Evolutionary conservation across 805 yeast genomes (phyloP).

Genomic region (Wickerhamiella hasegawae): DNA sequence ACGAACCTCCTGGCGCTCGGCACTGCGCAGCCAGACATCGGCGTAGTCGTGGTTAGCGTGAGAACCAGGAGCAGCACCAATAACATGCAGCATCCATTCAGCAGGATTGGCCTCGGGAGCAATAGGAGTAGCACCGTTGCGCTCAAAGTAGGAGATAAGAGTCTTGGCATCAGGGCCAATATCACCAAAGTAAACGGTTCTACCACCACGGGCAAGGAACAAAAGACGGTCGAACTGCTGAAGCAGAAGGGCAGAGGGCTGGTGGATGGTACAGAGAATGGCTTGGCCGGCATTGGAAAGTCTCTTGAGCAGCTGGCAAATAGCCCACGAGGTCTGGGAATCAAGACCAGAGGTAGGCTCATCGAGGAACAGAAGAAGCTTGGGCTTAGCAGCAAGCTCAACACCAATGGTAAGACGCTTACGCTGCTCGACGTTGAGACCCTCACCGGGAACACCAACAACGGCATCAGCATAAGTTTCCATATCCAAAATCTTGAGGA

Average conservation of each 20-base stretch:
- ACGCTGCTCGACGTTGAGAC: conserved; percentile 45
- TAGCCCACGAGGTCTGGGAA: conserved; percentile 43
- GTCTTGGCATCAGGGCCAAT: conserved; percentile 44
- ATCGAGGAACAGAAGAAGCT: conserved; percentile 39
- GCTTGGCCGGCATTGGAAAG: conserved; percentile 54
- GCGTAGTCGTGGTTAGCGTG: conserved; percentile 38
- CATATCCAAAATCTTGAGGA: conserved; percentile 50
- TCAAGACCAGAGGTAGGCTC: conserved; percentile 59
- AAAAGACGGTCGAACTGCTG: conserved; percentile 48
- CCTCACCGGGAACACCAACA: conserved; percentile 56
- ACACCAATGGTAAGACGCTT: conserved; percentile 50
- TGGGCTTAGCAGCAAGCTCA: conserved; percentile 48
- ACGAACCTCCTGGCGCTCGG: conserved; percentile 19
- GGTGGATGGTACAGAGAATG: conserved; percentile 55
- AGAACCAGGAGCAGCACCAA: conserved; percentile 66
- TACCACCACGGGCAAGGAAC: conserved; percentile 53
- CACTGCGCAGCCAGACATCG: conserved; percentile 37
- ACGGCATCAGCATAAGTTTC: conserved; percentile 48
- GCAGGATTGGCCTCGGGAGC: conserved; percentile 44
- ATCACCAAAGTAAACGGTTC: conserved; percentile 63
- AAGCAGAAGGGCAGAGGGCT: conserved; percentile 51
- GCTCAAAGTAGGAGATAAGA: conserved; percentile 46
- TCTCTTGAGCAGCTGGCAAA: conserved; percentile 43
- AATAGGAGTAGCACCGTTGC: conserved; percentile 50
- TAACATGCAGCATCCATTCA: conserved; percentile 49